Percentiles rank a stretch among this genome's conserved stretches.
Conservation (phyloP, 192 early-diverging fungal genomes). For the Backusella macrospora region DNA sequence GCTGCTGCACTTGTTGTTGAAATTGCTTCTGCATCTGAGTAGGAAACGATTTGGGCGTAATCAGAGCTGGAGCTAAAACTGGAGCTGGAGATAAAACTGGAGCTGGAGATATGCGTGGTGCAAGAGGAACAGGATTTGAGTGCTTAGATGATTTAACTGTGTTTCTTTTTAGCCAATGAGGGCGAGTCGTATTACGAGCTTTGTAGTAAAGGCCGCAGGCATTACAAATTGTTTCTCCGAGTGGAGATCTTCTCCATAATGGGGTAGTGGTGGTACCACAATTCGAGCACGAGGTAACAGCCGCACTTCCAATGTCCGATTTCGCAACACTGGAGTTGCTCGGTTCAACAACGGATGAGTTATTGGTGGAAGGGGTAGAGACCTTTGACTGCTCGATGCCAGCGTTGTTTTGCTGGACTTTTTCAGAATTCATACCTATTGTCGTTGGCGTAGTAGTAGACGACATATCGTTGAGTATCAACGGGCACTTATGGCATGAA, state of each 20-base stretch:
- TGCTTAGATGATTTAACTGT: slow-evolving; percentile 19
- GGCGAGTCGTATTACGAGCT: slow-evolving; percentile 58
- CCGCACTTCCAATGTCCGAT: slow-evolving; percentile 43
- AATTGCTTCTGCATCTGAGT: not conserved
- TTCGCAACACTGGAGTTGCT: slow-evolving; percentile 44
- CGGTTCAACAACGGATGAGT: slow-evolving; percentile 34
- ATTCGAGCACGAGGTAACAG: slow-evolving; percentile 60
- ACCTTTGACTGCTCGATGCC: slow-evolving; percentile 32
- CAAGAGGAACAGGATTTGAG: not conserved
- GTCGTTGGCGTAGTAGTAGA: slow-evolving; percentile 6
- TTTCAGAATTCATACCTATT: slow-evolving; percentile 22
- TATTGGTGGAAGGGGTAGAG: slow-evolving; percentile 37
- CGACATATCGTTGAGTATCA: slow-evolving; percentile 15
- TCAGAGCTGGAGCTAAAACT: slow-evolving; percentile 12
- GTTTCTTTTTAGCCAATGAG: slow-evolving; percentile 59
- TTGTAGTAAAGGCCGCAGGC: slow-evolving; percentile 77
- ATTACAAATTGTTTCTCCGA: slow-evolving; percentile 81
- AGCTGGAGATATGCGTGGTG: not conserved
- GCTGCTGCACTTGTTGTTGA: not conserved
- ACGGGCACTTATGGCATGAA: slow-evolving; percentile 41
- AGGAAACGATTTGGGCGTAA: not conserved
- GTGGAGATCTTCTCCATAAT: slow-evolving; percentile 73
- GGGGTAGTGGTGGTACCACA: slow-evolving; percentile 71
- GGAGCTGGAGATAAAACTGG: slow-evolving; percentile 19
- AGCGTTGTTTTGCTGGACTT: slow-evolving; percentile 31